Conservation (phyloP, 331 rosid species). For the Phaseolus coccineus region DNA sequence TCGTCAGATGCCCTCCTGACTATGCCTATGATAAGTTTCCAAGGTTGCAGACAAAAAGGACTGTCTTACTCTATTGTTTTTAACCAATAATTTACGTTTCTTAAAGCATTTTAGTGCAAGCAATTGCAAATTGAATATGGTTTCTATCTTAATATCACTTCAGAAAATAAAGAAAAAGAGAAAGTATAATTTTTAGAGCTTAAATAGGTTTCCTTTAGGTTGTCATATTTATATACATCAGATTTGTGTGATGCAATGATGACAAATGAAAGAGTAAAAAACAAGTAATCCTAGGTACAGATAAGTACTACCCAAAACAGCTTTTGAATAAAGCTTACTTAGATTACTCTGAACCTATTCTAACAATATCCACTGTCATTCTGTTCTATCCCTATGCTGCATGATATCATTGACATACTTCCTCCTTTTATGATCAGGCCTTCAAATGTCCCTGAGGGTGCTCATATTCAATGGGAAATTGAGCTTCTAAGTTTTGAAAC, state of each 20-base stretch:
- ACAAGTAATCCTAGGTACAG: too few relatives aligned
- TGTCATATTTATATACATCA: too few relatives aligned
- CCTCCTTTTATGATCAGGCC: constrained; percentile 64
- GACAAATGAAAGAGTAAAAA: too few relatives aligned
- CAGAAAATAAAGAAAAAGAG: too few relatives aligned
- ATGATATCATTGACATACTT: constrained; percentile 34
- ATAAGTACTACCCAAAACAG: too few relatives aligned
- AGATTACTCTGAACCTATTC: too few relatives aligned
- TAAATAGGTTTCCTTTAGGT: too few relatives aligned
- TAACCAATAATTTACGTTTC: constrained; percentile 29
- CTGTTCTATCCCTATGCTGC: constrained; percentile 29
- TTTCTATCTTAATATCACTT: background rate
- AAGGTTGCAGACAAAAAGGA: constrained; percentile 57
- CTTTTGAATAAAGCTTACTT: too few relatives aligned
- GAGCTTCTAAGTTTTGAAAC: constrained; percentile 94
- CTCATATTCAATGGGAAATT: constrained; percentile 92
- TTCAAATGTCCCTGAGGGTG: constrained; percentile 84
- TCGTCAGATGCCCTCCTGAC: constrained; percentile 92
- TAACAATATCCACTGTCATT: constrained; percentile 12
- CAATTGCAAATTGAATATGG: constrained; percentile 23
- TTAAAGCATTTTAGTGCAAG: constrained; percentile 24
- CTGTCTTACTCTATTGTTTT: constrained; percentile 7
- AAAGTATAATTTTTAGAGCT: too few relatives aligned
- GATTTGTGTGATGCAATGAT: too few relatives aligned
- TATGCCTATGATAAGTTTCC: constrained; percentile 94